These are phyloP conservation scores for Akanthomyces lecanii DNA, from an alignment of 2,329 filamentous ascomycete species.

Conservation along the genomic window DNA sequence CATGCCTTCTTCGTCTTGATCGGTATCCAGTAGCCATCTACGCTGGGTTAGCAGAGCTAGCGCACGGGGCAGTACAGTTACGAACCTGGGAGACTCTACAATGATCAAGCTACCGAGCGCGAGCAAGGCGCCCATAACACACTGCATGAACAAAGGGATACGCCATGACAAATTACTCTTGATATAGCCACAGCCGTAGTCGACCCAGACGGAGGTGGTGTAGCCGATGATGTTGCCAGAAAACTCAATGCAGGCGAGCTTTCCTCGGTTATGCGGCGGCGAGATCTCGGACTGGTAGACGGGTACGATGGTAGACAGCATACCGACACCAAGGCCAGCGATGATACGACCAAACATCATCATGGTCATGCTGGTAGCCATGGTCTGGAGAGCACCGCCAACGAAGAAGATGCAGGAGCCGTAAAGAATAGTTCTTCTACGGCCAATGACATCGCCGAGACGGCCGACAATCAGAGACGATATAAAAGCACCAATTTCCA, in stretches of 20 bases:
- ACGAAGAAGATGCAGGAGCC: constrained; percentile 83
- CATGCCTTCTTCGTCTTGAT: constrained; percentile 97
- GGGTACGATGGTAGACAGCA: constrained; percentile 85
- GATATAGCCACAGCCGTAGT: constrained; percentile 95
- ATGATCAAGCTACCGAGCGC: constrained; percentile 86
- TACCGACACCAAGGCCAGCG: constrained; percentile 81
- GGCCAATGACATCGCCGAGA: constrained; percentile 86
- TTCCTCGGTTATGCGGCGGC: constrained; percentile 91
- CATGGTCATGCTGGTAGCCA: constrained; percentile 79
- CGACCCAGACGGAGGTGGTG: constrained; percentile 94
- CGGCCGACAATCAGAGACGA: constrained; percentile 82
- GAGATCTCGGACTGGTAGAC: constrained; percentile 95
- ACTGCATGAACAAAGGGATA: constrained; percentile 85
- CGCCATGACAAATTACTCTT: constrained; percentile 84
- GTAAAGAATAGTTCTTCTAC: constrained; percentile 85
- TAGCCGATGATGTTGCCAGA: constrained; percentile 96
- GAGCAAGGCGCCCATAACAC: constrained; percentile 84
- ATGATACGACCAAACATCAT: constrained; percentile 83
- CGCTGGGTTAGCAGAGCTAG: constrained; percentile 25
- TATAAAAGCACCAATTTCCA: constrained; percentile 89
- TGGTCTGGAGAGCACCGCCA: constrained; percentile 80
- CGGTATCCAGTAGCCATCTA: constrained; percentile 95
- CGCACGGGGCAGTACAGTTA: constrained; percentile 37
- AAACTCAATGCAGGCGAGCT: constrained; percentile 96
- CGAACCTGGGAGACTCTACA: constrained; percentile 82